Evolutionary conservation across 2,329 filamentous ascomycete genomes (phyloP), one percentile per base, ranked within the genome.

Genomic region (Nannizziopsis arthrosporioides): DNA sequence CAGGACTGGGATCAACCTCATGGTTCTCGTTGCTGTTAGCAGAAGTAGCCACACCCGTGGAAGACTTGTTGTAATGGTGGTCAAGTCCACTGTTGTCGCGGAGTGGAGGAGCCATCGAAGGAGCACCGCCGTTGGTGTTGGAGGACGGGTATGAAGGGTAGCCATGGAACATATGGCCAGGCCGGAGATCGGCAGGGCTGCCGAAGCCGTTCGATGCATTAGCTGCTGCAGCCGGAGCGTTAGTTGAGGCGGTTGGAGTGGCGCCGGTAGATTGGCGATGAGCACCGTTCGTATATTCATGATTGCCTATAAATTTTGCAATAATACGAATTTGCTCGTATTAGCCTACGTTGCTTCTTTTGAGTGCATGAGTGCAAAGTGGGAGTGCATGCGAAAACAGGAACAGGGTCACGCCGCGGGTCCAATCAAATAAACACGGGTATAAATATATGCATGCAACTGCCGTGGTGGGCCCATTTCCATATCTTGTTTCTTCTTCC

Each of bases 91-190:
- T 58, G 22, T 27, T 27, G 47, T 78, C 75, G 53, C 78, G 77
- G 31, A 85, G 75, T 43, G 78, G 72, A 42, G 84, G 78, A 4
- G 77, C 71, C 72, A 90, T 82, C 15, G 80, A 72, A 36, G 73
- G 72, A 10, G 61, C 74, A 3, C 34, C 15, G 47, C 73, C 74
- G 52, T 69, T 69, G 35, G 14, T 30, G 27, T 44, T 49, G 18
- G 53, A 50, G 2, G 53, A 51, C 11, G 49, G 78, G 60, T 85
- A 86, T 27, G 74, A 74, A 34, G 77, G 73, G 59, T 88, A 87
- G 42, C 77, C 77, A 42, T 77, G 73, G 66, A 92, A 93, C 56
- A 82, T 81, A 52, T 92, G 85, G 37, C 78, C 71, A 49, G 82
- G 81, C 56, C 85, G 82, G 53, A 84, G 74, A 60, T 89, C 84